Percentiles rank a stretch among this genome's conserved stretches.
Conservation (phyloP, 768 basidiomycete species). For the Podaxis mareebaensis region DNA sequence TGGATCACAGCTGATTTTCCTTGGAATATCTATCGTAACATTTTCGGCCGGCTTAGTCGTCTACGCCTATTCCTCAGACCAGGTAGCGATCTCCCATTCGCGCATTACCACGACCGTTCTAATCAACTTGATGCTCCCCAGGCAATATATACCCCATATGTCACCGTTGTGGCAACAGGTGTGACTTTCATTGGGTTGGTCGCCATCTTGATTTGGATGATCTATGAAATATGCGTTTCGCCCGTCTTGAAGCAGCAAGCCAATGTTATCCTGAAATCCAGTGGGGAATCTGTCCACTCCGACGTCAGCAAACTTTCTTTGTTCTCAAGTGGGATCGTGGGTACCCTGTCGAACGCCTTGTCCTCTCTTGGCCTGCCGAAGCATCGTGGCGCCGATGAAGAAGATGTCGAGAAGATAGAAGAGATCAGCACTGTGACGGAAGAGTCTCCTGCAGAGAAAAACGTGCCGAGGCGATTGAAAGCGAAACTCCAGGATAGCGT, state of each 20-base stretch:
- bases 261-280: background rate
- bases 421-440: background rate
- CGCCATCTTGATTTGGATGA: slow-evolving; percentile 5
- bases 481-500: background rate
- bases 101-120: background rate
- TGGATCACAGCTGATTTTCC: slow-evolving; percentile 7
- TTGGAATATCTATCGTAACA: slow-evolving; percentile 8
- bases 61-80: slow-evolving; percentile 7
- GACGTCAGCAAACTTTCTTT: slow-evolving; percentile 6
- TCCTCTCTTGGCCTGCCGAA: background rate
- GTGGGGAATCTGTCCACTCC: slow-evolving; percentile 9
- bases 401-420: background rate
- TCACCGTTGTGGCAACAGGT: slow-evolving; percentile 8
- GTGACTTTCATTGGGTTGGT: slow-evolving; percentile 9
- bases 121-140: background rate
- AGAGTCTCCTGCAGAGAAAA: background rate
- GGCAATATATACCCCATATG: slow-evolving; percentile 6
- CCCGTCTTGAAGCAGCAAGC: background rate
- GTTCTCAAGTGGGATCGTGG: background rate
- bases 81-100: background rate
- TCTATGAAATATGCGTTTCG: slow-evolving; percentile 3
- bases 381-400: background rate
- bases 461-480: background rate
- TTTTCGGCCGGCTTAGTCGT: slow-evolving; percentile 9
- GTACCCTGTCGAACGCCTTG: background rate